Percentiles rank a stretch among this genome's conserved stretches.
Conservation (phyloP, 306 rosid species). For the Vachellia pachyceras region DNA sequence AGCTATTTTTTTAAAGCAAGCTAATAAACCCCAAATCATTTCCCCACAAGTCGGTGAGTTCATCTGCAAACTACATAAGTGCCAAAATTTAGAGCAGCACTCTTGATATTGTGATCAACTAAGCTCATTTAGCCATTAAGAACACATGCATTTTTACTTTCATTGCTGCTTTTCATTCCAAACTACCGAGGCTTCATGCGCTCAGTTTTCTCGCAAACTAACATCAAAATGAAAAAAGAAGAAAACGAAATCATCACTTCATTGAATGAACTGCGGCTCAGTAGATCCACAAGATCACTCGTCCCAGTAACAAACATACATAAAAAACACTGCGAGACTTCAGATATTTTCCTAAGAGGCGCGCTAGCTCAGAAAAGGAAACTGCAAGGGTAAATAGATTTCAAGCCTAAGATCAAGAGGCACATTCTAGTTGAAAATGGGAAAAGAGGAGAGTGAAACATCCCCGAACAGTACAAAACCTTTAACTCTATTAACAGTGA, state of each 20-base stretch:
- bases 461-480: neutral
- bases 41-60: neutral
- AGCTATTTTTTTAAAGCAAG: neutral
- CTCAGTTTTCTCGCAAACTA: conserved; percentile 31
- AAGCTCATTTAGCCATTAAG: neutral
- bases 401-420: neutral
- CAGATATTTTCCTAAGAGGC: neutral
- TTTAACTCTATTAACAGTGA: neutral
- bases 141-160: too few relatives aligned
- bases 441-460: neutral
- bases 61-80: neutral
- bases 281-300: conserved; percentile 40
- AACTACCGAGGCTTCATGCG: neutral
- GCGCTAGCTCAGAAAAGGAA: neutral
- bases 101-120: conserved; percentile 17
- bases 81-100: neutral
- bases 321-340: neutral
- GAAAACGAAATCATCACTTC: neutral
- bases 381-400: neutral
- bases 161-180: neutral
- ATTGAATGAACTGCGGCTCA: neutral
- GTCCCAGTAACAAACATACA: neutral
- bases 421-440: conserved; percentile 24
- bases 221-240: neutral
- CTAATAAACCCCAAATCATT: conserved; percentile 15